These are phyloP conservation scores for Mycena rebaudengoi DNA, from an alignment of 768 basidiomycete genomes.

Conservation along the genomic window DNA sequence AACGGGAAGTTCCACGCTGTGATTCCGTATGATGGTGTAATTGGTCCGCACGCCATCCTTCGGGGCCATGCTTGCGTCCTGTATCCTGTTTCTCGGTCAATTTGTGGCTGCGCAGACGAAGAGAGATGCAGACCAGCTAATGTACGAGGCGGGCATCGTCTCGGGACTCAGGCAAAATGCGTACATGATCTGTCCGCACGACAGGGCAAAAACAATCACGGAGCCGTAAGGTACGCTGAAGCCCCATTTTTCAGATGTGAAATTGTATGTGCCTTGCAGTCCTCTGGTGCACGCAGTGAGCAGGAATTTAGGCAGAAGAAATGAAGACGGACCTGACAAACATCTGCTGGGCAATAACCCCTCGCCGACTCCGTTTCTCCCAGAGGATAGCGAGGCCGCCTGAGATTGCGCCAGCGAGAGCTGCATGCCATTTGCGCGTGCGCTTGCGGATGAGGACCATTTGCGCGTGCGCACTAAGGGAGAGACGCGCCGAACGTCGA, in stretches of 20 bases:
- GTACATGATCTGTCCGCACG: slow-evolving; percentile 87
- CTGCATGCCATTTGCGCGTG: slow-evolving; percentile 81
- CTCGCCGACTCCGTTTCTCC: slow-evolving; percentile 72
- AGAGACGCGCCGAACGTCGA: slow-evolving; percentile 59
- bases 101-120: background rate
- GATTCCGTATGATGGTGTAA: slow-evolving; percentile 63
- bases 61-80: slow-evolving; percentile 71
- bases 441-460: slow-evolving; percentile 69
- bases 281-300: slow-evolving; percentile 60
- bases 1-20: slow-evolving; percentile 61
- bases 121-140: slow-evolving; percentile 63
- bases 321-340: slow-evolving; percentile 78
- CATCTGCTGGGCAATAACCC: slow-evolving; percentile 83
- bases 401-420: slow-evolving; percentile 78
- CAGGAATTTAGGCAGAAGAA: background rate
- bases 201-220: slow-evolving; percentile 80
- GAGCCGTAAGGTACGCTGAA: slow-evolving; percentile 85
- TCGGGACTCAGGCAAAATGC: slow-evolving; percentile 81
- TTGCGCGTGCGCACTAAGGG: slow-evolving; percentile 69
- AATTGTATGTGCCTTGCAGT: slow-evolving; percentile 89
- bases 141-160: slow-evolving; percentile 83
- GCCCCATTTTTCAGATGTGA: slow-evolving; percentile 70
- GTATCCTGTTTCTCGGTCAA: slow-evolving; percentile 58
- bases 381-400: slow-evolving; percentile 80
- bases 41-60: slow-evolving; percentile 68